Evolutionary conservation across 2,329 filamentous ascomycete species (phyloP), one percentile per base, ranked within the genome.

Genomic region (Fusarium scirpi): DNA sequence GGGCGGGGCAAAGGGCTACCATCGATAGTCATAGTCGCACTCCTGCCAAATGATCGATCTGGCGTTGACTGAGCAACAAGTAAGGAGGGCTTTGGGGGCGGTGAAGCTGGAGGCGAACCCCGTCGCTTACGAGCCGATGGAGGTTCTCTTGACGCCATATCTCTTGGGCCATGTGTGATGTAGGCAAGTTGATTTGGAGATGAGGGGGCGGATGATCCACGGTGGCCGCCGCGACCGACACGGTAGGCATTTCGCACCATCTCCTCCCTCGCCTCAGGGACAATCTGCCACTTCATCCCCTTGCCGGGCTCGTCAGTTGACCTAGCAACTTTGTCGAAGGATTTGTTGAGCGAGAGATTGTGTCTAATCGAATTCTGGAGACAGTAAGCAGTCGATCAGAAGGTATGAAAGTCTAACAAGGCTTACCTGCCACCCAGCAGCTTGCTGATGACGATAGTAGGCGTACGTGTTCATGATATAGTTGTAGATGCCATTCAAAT

Each of bases 251-350:
- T 93, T 78, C 92, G 92, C 64, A 94, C 87, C 85, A 98, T 97
- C 56, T 97, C 95, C 20, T 98, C 93, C 51, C 92, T 90, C 70
- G 91, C 88, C 69, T 97, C 93, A 2, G 92, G 87, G 6, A 93
- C 90, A 76, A 99, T 94, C 80, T 95, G 93, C 96, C 96, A 99
- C 79, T 98, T 98, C 94, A 98, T 98, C 29, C 96, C 96, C 79
- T 99, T 99, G 15, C 96, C 96, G 24, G 96, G 96, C 78, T 99
- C 96, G 74, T 98, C 94, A 0, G 94, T 97, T 18, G 93, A 91
- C 48, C 96, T 91, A 5, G 96, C 92, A 11, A 97, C 92, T 80
- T 99, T 99, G 74, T 94, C 91, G 76, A 99, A 99, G 0, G 92
- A 90, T 78, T 98, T 97, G 80, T 97, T 98, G 44, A 99, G 82